A percentile compares a stretch with the other conserved stretches of the same genome.
These are phyloP conservation scores for Echium plantagineum DNA, from an alignment of 257 asterid species.

Conservation along the genomic window DNA sequence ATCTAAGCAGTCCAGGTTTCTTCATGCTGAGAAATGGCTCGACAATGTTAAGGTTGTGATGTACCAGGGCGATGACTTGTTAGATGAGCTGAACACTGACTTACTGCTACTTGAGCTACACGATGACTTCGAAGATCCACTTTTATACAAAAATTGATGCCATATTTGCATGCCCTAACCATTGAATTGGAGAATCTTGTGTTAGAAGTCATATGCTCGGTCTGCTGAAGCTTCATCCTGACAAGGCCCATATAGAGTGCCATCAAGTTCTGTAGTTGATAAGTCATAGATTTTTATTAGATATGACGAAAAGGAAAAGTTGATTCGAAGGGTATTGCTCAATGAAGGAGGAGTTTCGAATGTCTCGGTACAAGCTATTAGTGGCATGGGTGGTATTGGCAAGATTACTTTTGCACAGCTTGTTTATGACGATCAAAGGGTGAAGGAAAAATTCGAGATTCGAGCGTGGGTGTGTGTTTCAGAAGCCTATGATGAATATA, in stretches of 20 bases:
- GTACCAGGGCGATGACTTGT: constrained; percentile 6
- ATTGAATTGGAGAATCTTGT: neutral
- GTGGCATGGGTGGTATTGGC: constrained; percentile 33
- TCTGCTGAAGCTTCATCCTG: neutral
- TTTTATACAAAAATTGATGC: too few relatives aligned
- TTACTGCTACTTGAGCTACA: constrained; percentile 3
- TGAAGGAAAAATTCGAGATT: constrained; percentile 22
- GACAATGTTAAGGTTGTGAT: constrained; percentile 1
- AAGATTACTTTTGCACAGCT: constrained; percentile 52
- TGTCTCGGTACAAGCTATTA: neutral
- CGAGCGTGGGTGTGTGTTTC: constrained; percentile 47
- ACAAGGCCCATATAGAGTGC: neutral
- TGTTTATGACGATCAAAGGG: constrained; percentile 28
- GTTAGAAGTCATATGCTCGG: neutral
- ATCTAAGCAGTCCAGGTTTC: constrained; percentile 2
- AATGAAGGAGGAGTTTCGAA: neutral
- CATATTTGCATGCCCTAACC: constrained; percentile 2
- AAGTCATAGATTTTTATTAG: constrained; percentile 2
- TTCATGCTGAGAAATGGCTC: constrained; percentile 7
- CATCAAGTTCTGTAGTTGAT: constrained; percentile 14
- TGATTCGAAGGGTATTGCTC: constrained; percentile 1
- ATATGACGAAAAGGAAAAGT: constrained; percentile 5
- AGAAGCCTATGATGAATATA: constrained; percentile 27
- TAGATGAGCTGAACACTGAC: constrained; percentile 14
- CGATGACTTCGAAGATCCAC: too few relatives aligned